Conservation (phyloP, 768 basidiomycete genomes). For the Pisolithus marmoratus region DNA sequence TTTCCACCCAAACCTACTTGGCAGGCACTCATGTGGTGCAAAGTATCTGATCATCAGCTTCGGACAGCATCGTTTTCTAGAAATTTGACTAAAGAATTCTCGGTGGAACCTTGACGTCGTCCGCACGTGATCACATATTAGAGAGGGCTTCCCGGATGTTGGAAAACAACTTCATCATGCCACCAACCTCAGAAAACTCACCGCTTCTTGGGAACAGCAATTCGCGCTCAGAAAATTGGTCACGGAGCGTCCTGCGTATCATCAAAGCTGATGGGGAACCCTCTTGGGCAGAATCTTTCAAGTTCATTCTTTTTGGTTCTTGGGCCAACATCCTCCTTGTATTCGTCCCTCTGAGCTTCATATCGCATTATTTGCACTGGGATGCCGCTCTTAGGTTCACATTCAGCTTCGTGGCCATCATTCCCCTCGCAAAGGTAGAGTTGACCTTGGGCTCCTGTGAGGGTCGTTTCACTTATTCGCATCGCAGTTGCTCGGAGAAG, state of each 20-base stretch:
- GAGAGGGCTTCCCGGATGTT: too few relatives aligned
- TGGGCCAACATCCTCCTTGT: slow-evolving; percentile 76
- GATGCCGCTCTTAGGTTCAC: slow-evolving; percentile 70
- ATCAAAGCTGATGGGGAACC: slow-evolving; percentile 62
- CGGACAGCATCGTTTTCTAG: too few relatives aligned
- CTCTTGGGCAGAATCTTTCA: slow-evolving; percentile 50
- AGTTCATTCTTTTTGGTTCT: slow-evolving; percentile 55
- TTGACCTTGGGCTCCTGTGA: slow-evolving; percentile 9
- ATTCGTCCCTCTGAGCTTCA: slow-evolving; percentile 68
- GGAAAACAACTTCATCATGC: slow-evolving; percentile 10
- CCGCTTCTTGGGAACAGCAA: slow-evolving; percentile 45
- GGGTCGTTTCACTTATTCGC: background rate
- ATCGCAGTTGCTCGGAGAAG: slow-evolving; percentile 64
- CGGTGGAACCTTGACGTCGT: too few relatives aligned
- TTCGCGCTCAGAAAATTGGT: slow-evolving; percentile 10
- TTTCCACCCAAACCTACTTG: too few relatives aligned
- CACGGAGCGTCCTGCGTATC: slow-evolving; percentile 32
- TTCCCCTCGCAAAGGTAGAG: slow-evolving; percentile 78
- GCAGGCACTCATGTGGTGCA: too few relatives aligned
- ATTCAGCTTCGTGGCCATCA: slow-evolving; percentile 77
- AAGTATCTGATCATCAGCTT: too few relatives aligned
- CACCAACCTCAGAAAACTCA: slow-evolving; percentile 36
- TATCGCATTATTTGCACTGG: slow-evolving; percentile 64
- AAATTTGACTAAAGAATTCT: too few relatives aligned
- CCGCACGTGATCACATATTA: too few relatives aligned